Evolutionary conservation across 2,329 filamentous ascomycete genomes (phyloP).

Genomic region (Colletotrichum australisinense): DNA sequence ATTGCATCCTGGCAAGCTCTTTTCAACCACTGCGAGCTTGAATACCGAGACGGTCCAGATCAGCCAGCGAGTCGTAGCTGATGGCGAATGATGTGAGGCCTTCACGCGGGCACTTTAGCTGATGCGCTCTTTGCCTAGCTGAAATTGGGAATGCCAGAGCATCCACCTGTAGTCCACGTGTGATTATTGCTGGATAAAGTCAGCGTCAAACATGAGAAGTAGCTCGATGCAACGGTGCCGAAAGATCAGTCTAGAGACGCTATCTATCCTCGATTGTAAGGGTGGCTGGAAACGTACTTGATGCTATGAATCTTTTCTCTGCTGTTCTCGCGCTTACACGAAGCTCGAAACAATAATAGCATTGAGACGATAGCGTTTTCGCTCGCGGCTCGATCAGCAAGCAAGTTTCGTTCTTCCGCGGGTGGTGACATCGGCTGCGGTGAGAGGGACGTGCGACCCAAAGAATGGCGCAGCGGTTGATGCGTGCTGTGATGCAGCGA

Average conservation of each 20-base stretch:
- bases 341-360: not conserved
- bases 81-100: not conserved
- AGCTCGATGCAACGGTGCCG: not conserved
- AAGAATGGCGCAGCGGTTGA: not conserved
- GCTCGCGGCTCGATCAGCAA: not conserved
- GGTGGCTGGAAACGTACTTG: not conserved
- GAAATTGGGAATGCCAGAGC: not conserved
- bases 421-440: not conserved
- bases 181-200: not conserved
- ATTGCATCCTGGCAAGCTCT: not conserved
- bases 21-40: conserved; percentile 8
- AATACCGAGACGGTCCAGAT: conserved; percentile 5
- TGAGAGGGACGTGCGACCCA: conserved; percentile 18
- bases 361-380: conserved; percentile 11
- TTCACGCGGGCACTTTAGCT: conserved; percentile 14
- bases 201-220: not conserved
- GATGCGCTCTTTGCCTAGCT: not conserved
- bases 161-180: not conserved
- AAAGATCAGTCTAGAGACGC: not conserved
- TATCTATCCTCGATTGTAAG: not conserved
- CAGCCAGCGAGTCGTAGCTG: not conserved
- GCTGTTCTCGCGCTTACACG: not conserved
- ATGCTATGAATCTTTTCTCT: not conserved
- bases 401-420: not conserved
- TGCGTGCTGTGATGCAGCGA: conserved; percentile 4